Percentiles rank a stretch among this genome's conserved stretches.
Conservation (phyloP, 176 grass and related monocot species). For the Alopecurus myosuroides region DNA sequence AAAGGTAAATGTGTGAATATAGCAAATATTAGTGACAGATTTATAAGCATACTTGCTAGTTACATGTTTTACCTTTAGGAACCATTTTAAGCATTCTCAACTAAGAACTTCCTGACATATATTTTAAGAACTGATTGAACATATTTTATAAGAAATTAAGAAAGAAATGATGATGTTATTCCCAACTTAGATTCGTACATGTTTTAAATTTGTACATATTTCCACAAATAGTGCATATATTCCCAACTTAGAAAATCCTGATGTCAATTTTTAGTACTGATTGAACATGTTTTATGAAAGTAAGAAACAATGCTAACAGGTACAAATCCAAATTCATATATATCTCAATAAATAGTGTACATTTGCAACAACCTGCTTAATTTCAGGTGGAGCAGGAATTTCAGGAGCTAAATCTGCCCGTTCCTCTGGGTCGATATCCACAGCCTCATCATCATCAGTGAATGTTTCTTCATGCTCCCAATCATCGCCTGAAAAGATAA, state of each 20-base stretch:
- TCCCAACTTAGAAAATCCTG: background rate
- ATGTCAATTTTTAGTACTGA: background rate
- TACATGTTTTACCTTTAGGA: background rate
- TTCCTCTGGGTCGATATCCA: conserved; percentile 88
- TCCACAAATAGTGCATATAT: background rate
- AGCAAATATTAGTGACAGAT: background rate
- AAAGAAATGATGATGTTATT: background rate
- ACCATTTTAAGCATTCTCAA: background rate
- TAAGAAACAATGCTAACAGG: background rate
- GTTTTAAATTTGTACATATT: background rate
- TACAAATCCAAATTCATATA: background rate
- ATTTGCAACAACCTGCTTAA: conserved; percentile 73
- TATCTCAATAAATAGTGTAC: background rate
- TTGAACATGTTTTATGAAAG: background rate
- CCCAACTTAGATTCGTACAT: background rate
- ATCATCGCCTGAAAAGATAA: conserved; percentile 73
- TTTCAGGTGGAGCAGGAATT: conserved; percentile 96
- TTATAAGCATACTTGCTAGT: background rate
- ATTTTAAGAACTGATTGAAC: background rate
- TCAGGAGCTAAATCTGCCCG: conserved; percentile 94
- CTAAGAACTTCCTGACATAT: background rate
- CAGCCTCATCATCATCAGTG: conserved; percentile 96
- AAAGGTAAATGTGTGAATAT: background rate
- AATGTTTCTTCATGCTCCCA: conserved; percentile 99
- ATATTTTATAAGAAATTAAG: background rate